Evolutionary conservation across 176 grass and related monocot species (phyloP), one percentile per base, ranked within the genome.

Genomic region (Triticum turgidum): DNA sequence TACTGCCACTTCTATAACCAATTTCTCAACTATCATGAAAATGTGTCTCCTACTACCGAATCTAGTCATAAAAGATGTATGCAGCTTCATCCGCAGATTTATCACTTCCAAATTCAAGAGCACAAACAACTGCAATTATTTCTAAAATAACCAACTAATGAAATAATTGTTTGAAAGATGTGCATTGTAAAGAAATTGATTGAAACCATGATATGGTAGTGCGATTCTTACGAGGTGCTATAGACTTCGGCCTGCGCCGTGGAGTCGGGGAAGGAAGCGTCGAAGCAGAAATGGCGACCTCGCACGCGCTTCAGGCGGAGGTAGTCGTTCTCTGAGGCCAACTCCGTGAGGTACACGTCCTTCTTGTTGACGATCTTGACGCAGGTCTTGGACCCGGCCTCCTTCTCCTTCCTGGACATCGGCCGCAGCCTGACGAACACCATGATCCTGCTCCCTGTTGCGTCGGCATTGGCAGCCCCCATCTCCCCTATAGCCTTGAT

Each of bases 281-380:
- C 97, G 79, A 99, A 99, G 86, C 92, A 96, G 90, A 99, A 99
- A 86, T 99, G 97, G 65, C 92, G 88, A 52, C 92, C 97, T 11
- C 94, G 90, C 56, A 94, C 73, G 61, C 94, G 93, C 86, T 99
- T 99, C 44, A 99, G 70, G 61, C 97, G 83, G 72, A 99, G 89
- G 76, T 96, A 99, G 66, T 99, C 97, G 13, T 89, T 94, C 81
- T 99, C 97, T 6, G 88, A 91, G 33, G 97, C 80, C 65, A 93
- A 91, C 84, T 99, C 97, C 11, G 89, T 99, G 22, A 99, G 80
- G 82, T 89, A 94, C 29, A 99, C 90, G 7, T 99, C 97, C 87
- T 96, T 96, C 84, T 74, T 92, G 82, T 96, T 99, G 65, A 99
- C 94, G n/a, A 99, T 96, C 82, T 93, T 94, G 80, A 99, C 92